A percentile compares a stretch with the other conserved stretches of the same genome.
Evolutionary conservation across 371 early-diverging fungal species (phyloP).

Genomic region (Mortierella sp.): DNA sequence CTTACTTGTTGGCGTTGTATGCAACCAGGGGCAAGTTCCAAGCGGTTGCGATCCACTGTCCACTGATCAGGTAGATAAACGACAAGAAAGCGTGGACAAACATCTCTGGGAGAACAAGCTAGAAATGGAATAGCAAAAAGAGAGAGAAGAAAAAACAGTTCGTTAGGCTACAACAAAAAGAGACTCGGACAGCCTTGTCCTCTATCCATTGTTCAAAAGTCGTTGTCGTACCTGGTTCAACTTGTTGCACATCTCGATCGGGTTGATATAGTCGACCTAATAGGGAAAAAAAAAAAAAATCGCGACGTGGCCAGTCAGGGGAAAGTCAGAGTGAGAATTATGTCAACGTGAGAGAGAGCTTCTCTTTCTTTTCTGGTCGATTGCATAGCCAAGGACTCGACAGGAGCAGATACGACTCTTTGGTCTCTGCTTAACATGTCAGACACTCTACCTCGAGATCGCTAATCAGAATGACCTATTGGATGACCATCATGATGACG

Average conservation of each 20-base stretch:
- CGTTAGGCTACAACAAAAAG: neutral
- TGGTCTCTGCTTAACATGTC: neutral
- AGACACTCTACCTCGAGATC: constrained; percentile 43
- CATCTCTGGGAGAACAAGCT: constrained; percentile 96
- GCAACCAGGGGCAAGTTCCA: constrained; percentile 88
- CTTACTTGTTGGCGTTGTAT: constrained; percentile 89
- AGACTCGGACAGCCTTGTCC: neutral
- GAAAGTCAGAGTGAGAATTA: constrained; percentile 17
- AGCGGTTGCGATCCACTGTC: constrained; percentile 87
- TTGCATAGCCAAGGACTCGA: neutral
- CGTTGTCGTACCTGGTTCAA: constrained; percentile 84
- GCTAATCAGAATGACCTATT: constrained; percentile 45
- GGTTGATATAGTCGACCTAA: constrained; percentile 98
- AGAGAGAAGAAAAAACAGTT: neutral
- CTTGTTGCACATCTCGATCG: constrained; percentile 96
- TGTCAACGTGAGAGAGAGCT: neutral
- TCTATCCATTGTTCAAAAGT: neutral
- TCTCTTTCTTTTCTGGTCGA: neutral
- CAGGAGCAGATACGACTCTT: constrained; percentile 1
- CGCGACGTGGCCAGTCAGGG: constrained; percentile 80
- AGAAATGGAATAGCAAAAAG: neutral
- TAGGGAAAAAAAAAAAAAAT: constrained; percentile 93
- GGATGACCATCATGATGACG: neutral
- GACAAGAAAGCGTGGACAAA: constrained; percentile 85
- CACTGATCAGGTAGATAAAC: constrained; percentile 83